phyloP scores from a whole-genome alignment of 108 stramenopile species.

The Conticribra guillardii region DNA sequence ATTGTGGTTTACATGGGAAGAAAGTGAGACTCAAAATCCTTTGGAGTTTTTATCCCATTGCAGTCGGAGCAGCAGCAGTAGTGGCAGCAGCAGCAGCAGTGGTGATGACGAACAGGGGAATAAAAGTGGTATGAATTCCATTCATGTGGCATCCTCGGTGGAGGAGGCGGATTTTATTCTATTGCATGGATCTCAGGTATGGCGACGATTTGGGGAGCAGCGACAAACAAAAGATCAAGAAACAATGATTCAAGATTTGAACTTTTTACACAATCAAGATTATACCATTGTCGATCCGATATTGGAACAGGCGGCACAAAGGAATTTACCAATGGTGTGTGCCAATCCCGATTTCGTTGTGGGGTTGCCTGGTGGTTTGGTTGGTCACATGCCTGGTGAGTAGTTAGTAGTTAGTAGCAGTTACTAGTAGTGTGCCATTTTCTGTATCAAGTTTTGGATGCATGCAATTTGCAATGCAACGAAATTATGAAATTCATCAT shows the following conservation, averaged over 20 bases:
- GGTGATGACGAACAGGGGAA: no score
- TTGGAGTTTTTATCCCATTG: constrained; percentile 60
- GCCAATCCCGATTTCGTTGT: constrained; percentile 85
- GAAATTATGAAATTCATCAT: background rate
- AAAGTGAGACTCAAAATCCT: constrained; percentile 47
- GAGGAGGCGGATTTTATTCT: constrained; percentile 81
- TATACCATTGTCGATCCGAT: constrained; percentile 52
- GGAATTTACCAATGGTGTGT: constrained; percentile 71
- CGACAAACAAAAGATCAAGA: constrained; percentile 14
- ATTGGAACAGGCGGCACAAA: constrained; percentile 47
- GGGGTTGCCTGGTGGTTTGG: constrained; percentile 51
- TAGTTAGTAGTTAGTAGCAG: background rate
- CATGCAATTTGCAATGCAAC: background rate
- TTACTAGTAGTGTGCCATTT: no score
- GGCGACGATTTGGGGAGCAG: constrained; percentile 39
- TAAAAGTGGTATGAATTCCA: constrained; percentile 18
- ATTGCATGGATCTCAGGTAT: constrained; percentile 68
- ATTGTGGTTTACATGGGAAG: constrained; percentile 73
- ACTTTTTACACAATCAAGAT: constrained; percentile 37
- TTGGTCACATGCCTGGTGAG: constrained; percentile 74
- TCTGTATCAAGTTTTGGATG: no score
- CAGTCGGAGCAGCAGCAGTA: no score
- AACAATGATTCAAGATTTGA: constrained; percentile 25
- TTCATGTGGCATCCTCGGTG: constrained; percentile 49
- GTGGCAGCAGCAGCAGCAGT: no score